Percentiles rank a stretch among this genome's conserved stretches.
Conservation (phyloP, 108 stramenopile species). For the Epithemia pelagica region DNA sequence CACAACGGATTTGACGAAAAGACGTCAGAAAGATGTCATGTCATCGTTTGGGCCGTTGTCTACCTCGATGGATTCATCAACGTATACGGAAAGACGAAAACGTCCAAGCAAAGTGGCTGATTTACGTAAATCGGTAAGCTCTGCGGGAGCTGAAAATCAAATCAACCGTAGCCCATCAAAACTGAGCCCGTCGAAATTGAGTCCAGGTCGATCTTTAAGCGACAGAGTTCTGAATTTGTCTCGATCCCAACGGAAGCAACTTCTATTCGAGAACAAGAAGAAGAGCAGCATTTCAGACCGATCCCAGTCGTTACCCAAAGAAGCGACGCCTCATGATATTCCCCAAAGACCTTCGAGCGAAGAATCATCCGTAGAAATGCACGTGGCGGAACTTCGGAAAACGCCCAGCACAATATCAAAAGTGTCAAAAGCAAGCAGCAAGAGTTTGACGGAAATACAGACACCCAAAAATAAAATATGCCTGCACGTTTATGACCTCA, state of each 20-base stretch:
- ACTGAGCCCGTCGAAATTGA: not conserved
- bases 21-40: no score
- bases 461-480: not conserved
- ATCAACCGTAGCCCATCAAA: no score
- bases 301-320: no score
- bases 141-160: not conserved
- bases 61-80: no score
- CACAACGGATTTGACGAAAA: no score
- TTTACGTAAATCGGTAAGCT: not conserved
- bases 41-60: no score
- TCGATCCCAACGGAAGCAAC: not conserved
- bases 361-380: no score
- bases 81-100: not conserved
- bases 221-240: not conserved
- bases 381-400: no score
- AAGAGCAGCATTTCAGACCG: no score
- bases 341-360: no score
- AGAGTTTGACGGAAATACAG: not conserved
- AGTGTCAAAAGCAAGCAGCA: not conserved
- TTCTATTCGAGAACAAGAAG: not conserved
- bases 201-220: not conserved
- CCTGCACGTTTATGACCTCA: conserved; percentile 68
- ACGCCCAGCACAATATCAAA: no score
- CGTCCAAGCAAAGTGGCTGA: not conserved
- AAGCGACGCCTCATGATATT: no score